Evolutionary conservation across 1,284 basidiomycete genomes (phyloP), one percentile per base, ranked within the genome.

Genomic region (Rhodotorula sp.): DNA sequence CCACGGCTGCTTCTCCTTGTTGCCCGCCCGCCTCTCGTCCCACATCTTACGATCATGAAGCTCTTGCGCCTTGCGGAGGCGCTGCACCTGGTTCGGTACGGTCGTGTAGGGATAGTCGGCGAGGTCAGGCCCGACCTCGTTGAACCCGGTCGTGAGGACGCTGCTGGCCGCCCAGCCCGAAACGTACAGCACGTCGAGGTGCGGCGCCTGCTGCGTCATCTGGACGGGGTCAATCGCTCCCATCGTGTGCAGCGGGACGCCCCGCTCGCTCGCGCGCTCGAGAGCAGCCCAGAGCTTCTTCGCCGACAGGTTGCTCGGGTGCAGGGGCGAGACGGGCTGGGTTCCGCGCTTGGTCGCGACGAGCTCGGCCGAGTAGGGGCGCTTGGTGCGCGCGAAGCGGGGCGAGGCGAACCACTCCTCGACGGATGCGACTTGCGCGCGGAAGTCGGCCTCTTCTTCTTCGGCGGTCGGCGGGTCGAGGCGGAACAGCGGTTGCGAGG

Each of bases 71-170:
- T 90, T 89, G 84, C 92, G 91, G 64, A 94, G 84, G 62, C 91
- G 87, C 71, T 94, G 90, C 1, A 94, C 91, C 80, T 94, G 91
- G 80, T 96, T 96, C 34, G 93, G 93, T 13, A 96, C 93, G 0
- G 93, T 96, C 13, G 92, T 95, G 81, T 94, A 96, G 0, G 93
- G 93, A 81, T 96, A 96, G 81, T 96, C 92, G 56, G 94, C 97
- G 80, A 99, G 88, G 85, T 99, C 96, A 41, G 96, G 96, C 51
- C 96, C 96, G 67, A 97, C 94, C 83, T 99, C 96, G 80, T 98
- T 96, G 81, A 89, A 92, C 34, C 89, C 91, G 2, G 94, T 97
- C 36, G 92, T 93, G 64, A 94, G 85, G 70, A 94, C 87, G 72
- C 93, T 96, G 56, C 90, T 91, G 50, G 88, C 87, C 25, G 92